A percentile compares a stretch with the other conserved stretches of the same genome.
These are phyloP conservation scores for Thymus quinquecostatus DNA, from an alignment of 257 asterid genomes.

Conservation along the genomic window DNA sequence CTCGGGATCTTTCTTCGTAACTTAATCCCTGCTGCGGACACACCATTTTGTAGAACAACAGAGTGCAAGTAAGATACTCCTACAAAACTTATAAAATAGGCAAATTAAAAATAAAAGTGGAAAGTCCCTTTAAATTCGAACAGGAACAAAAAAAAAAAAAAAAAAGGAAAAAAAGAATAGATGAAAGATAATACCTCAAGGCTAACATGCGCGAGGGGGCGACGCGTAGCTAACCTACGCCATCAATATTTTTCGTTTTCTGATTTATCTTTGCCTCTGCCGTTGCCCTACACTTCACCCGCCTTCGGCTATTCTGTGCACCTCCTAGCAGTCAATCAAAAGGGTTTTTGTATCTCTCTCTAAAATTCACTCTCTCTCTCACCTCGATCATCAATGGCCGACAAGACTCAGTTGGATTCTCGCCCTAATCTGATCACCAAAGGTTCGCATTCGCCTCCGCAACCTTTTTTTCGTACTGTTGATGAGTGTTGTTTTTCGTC, in stretches of 20 bases:
- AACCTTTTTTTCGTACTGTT: neutral
- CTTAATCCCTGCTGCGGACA: no score
- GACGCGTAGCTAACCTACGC: slow-evolving; percentile 19
- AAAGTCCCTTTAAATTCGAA: neutral
- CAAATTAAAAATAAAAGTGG: no score
- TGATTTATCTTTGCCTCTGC: slow-evolving; percentile 29
- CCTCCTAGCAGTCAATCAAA: slow-evolving; percentile 35
- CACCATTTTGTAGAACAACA: no score
- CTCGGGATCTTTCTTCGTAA: no score
- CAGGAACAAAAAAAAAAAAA: no score
- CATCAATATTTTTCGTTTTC: neutral
- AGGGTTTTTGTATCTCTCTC: slow-evolving; percentile 32
- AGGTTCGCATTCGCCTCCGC: slow-evolving; percentile 43
- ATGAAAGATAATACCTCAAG: neutral
- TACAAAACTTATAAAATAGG: no score
- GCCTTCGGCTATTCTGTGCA: slow-evolving; percentile 34
- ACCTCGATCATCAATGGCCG: slow-evolving; percentile 64
- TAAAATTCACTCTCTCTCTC: slow-evolving; percentile 13
- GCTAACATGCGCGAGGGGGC: slow-evolving; percentile 33
- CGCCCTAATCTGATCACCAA: slow-evolving; percentile 61
- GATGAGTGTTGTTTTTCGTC: neutral
- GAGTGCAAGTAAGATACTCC: no score
- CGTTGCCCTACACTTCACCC: slow-evolving; percentile 41
- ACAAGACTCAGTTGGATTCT: slow-evolving; percentile 54
- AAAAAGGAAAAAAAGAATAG: no score